Conservation (phyloP, 1,284 basidiomycete species). For the Termitomyces sp. region DNA sequence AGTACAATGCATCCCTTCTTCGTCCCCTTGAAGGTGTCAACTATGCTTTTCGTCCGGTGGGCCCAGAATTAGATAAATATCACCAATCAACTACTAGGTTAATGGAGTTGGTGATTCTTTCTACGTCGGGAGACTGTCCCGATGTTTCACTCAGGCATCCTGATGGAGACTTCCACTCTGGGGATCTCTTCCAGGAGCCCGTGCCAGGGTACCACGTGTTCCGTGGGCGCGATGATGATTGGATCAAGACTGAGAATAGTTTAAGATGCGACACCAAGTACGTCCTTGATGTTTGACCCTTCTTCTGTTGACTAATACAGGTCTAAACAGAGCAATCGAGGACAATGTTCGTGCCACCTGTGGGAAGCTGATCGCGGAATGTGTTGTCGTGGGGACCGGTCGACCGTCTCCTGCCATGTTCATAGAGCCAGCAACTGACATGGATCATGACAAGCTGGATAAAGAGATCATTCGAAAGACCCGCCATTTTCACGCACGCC, state of each 20-base stretch:
- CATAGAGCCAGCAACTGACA: slow-evolving; percentile 44
- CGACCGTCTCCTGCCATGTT: slow-evolving; percentile 61
- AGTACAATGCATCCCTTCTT: slow-evolving; percentile 35
- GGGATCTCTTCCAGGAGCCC: slow-evolving; percentile 50
- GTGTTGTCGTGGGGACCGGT: slow-evolving; percentile 61
- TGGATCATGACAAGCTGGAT: slow-evolving; percentile 49
- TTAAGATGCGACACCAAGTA: slow-evolving; percentile 55
- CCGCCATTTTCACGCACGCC: slow-evolving; percentile 52
- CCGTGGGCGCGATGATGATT: slow-evolving; percentile 54
- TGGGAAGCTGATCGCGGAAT: slow-evolving; percentile 49
- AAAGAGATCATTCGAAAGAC: slow-evolving; percentile 61
- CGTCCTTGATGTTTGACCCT: slow-evolving; percentile 6
- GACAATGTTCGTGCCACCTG: slow-evolving; percentile 57
- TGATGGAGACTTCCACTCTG: slow-evolving; percentile 55
- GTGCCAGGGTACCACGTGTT: slow-evolving; percentile 46
- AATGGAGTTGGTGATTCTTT: slow-evolving; percentile 46
- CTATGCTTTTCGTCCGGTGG: slow-evolving; percentile 49
- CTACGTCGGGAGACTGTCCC: slow-evolving; percentile 46
- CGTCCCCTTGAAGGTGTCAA: slow-evolving; percentile 42
- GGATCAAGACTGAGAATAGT: slow-evolving; percentile 56
- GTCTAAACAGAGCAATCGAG: slow-evolving; percentile 47
- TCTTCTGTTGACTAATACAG: slow-evolving; percentile 1
- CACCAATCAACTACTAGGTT: slow-evolving; percentile 32
- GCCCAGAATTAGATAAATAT: slow-evolving; percentile 17
- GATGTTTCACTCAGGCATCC: slow-evolving; percentile 37